phyloP scores from a whole-genome alignment of 768 basidiomycete species.

The Rhizopogon roseolus region DNA sequence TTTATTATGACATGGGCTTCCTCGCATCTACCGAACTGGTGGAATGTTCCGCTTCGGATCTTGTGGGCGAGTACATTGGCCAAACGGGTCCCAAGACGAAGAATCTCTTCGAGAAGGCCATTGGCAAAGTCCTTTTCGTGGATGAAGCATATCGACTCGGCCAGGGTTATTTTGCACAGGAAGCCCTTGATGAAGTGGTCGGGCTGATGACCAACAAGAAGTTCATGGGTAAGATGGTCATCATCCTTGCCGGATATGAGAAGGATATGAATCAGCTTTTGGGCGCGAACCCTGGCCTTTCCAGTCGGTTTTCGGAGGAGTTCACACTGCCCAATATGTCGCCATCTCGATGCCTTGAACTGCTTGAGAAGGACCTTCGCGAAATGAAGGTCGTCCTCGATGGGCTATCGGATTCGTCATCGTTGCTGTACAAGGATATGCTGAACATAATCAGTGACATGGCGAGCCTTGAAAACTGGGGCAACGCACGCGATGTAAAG shows the following conservation, averaged over 20 bases:
- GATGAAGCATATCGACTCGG: slow-evolving; percentile 67
- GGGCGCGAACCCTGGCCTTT: slow-evolving; percentile 53
- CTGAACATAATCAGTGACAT: slow-evolving; percentile 34
- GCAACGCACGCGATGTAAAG: slow-evolving; percentile 63
- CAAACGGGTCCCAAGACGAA: slow-evolving; percentile 68
- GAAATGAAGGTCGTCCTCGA: slow-evolving; percentile 36
- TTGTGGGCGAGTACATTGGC: slow-evolving; percentile 66
- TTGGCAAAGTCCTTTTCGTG: slow-evolving; percentile 65
- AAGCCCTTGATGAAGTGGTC: slow-evolving; percentile 71
- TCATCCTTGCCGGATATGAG: slow-evolving; percentile 70
- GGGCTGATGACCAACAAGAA: slow-evolving; percentile 53
- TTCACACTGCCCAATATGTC: slow-evolving; percentile 52
- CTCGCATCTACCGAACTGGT: slow-evolving; percentile 45
- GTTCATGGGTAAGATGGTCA: slow-evolving; percentile 55
- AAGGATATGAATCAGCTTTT: slow-evolving; percentile 61
- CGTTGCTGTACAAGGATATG: slow-evolving; percentile 31
- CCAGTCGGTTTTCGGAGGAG: slow-evolving; percentile 65
- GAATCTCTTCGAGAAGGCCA: slow-evolving; percentile 56
- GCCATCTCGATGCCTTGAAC: slow-evolving; percentile 41
- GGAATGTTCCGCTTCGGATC: slow-evolving; percentile 67
- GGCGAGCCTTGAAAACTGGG: slow-evolving; percentile 51
- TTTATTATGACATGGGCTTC: slow-evolving; percentile 62
- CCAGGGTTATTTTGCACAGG: slow-evolving; percentile 60
- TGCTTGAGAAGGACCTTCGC: slow-evolving; percentile 43
- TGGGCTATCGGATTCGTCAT: slow-evolving; percentile 29